phyloP scores from a whole-genome alignment of 345 rosid species.

The Passiflora organensis region DNA sequence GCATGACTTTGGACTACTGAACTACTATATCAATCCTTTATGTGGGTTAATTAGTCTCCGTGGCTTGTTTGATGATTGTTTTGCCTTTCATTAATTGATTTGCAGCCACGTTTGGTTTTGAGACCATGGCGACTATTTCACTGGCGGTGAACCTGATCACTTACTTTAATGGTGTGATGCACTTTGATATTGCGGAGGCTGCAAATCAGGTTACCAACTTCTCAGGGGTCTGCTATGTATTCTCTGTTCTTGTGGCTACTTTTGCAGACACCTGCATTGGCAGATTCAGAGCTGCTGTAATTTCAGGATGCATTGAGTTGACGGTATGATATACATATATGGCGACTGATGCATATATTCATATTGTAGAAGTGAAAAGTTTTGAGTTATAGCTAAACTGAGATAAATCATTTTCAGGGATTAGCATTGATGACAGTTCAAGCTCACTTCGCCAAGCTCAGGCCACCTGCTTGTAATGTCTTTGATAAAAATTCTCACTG shows the following conservation, averaged over 20 bases:
- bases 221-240: conserved; percentile 42
- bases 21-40: no score
- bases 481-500: conserved; percentile 32
- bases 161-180: conserved; percentile 44
- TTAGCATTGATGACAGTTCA: conserved; percentile 41
- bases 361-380: not conserved
- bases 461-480: conserved; percentile 43
- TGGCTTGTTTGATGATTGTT: not conserved
- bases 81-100: no score
- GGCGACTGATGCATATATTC: not conserved
- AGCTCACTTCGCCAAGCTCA: conserved; percentile 43
- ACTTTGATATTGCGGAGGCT: conserved; percentile 47
- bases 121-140: conserved; percentile 38
- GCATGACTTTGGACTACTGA: not conserved
- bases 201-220: conserved; percentile 55
- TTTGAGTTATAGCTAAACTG: no score
- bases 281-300: conserved; percentile 38
- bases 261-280: conserved; percentile 48
- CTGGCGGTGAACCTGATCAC: conserved; percentile 48
- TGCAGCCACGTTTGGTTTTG: conserved; percentile 39
- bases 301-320: conserved; percentile 44
- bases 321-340: conserved; percentile 26
- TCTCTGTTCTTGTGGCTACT: conserved; percentile 36
- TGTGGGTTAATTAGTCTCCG: not conserved
- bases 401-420: conserved; percentile 26